Percentiles rank a stretch among this genome's conserved stretches.
Conservation (phyloP, 306 rosid species). For the Oxytropis ochrocephala region DNA sequence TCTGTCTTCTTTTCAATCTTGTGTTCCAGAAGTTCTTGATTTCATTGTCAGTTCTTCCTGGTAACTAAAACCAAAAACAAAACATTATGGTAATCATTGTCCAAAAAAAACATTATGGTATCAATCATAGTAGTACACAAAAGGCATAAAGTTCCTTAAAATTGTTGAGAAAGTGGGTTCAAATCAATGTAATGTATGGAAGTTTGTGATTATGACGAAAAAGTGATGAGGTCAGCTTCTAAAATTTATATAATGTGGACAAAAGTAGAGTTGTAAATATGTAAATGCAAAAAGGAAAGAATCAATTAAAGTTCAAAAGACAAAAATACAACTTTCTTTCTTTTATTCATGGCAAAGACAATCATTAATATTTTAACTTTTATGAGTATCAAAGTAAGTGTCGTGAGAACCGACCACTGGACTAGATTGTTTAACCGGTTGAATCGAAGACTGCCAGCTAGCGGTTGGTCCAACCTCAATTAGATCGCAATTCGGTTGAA, state of each 20-base stretch:
- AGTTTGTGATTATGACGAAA: slow-evolving; percentile 24
- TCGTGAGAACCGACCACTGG: no score
- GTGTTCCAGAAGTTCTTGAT: slow-evolving; percentile 93
- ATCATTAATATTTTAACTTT: neutral
- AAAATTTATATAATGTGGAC: neutral
- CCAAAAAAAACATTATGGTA: neutral
- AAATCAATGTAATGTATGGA: neutral
- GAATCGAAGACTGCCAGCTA: no score
- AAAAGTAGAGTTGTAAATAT: neutral
- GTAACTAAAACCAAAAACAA: slow-evolving; percentile 43
- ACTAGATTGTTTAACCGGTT: no score
- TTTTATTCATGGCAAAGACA: neutral
- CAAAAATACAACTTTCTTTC: neutral
- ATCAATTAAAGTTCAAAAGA: slow-evolving; percentile 13
- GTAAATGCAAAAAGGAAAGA: neutral
- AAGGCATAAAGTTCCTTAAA: neutral
- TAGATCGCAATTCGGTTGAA: no score
- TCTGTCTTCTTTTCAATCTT: slow-evolving; percentile 62
- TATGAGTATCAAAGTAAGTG: no score
- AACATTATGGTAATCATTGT: neutral
- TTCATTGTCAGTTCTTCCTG: slow-evolving; percentile 87
- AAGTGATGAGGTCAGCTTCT: slow-evolving; percentile 21
- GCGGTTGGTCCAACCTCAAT: no score
- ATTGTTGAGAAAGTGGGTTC: slow-evolving; percentile 23
- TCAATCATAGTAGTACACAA: neutral